A percentile compares a stretch with the other conserved stretches of the same genome.
phyloP scores from a whole-genome alignment of 257 asterid genomes.

The Rehmannia glutinosa region DNA sequence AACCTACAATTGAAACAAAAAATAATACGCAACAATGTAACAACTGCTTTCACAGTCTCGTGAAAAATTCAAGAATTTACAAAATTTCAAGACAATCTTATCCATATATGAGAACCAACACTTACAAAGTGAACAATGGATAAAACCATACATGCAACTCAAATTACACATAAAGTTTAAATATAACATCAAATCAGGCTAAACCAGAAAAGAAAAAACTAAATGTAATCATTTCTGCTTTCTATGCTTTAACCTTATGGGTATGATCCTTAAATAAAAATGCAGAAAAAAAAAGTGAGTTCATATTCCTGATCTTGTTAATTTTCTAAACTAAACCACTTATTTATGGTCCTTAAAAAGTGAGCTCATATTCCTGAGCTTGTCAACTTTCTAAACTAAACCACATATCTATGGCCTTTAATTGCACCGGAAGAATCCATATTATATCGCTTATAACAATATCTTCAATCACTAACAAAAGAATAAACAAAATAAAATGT shows the following conservation, averaged over 20 bases:
- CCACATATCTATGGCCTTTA: background rate
- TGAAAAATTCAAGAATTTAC: background rate
- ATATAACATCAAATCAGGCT: background rate
- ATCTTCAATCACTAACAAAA: background rate
- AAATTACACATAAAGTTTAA: background rate
- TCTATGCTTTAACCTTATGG: background rate
- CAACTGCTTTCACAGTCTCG: background rate
- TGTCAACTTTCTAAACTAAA: background rate
- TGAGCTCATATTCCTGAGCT: background rate
- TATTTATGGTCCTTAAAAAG: background rate
- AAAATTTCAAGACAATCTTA: background rate
- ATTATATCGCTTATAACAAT: too few species aligned
- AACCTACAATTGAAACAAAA: slow-evolving; percentile 41
- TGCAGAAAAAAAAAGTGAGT: background rate
- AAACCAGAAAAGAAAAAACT: too few species aligned
- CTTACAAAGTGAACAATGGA: background rate
- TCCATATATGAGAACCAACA: background rate
- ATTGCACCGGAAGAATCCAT: background rate
- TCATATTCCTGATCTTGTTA: background rate
- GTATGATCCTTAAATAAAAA: background rate
- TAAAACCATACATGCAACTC: background rate
- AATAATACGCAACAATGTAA: background rate
- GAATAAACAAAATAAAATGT: background rate
- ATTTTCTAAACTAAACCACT: background rate
- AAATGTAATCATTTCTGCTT: background rate